Conservation (phyloP, 345 rosid species). For the Corchorus capsularis region DNA sequence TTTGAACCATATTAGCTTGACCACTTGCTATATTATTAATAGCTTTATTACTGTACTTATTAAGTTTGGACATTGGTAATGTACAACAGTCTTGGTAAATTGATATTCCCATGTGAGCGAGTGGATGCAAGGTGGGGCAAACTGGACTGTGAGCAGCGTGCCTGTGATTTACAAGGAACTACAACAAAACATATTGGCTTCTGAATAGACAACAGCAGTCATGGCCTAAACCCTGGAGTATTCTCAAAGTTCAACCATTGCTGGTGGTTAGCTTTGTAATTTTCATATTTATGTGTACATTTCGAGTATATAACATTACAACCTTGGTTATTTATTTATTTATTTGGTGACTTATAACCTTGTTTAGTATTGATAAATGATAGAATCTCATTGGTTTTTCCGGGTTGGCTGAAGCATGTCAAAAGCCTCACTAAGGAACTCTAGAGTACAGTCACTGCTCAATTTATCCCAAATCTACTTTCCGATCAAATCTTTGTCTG, state of each 20-base stretch:
- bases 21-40: too few species aligned
- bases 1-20: neutral
- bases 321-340: neutral
- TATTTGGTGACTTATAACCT: neutral
- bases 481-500: too few species aligned
- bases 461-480: neutral
- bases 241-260: neutral
- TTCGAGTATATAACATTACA: neutral
- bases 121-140: slow-evolving; percentile 99
- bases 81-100: slow-evolving; percentile 44
- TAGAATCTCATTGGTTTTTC: neutral
- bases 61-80: slow-evolving; percentile 6
- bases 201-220: neutral
- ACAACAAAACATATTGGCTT: slow-evolving; percentile 7
- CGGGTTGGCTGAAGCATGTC: neutral
- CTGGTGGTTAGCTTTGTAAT: neutral
- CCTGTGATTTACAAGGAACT: slow-evolving; percentile 81
- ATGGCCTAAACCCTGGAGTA: neutral
- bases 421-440: neutral
- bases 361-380: neutral
- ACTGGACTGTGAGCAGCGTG: slow-evolving; percentile 84
- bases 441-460: neutral
- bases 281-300: neutral
- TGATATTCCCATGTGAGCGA: slow-evolving; percentile 74
- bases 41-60: neutral